Conservation (phyloP, 2,329 filamentous ascomycete genomes). For the Cladosporium sp. region DNA sequence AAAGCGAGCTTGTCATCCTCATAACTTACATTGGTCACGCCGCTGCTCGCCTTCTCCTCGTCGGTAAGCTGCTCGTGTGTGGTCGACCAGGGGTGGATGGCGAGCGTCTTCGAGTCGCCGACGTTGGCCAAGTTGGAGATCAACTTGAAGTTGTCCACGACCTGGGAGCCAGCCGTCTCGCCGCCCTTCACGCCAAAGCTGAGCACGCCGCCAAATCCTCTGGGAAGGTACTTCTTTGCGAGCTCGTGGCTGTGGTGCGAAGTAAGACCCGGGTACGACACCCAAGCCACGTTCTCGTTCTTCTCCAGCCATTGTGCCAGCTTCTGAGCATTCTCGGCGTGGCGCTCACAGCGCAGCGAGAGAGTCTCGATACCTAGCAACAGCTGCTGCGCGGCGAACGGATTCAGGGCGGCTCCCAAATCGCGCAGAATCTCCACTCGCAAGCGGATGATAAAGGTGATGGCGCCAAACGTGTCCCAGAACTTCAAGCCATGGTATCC, state of each 20-base stretch:
- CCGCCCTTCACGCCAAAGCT: constrained; percentile 93
- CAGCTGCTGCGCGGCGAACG: constrained; percentile 89
- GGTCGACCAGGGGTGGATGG: constrained; percentile 92
- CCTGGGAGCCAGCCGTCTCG: constrained; percentile 72
- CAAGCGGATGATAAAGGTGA: constrained; percentile 78
- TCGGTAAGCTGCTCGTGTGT: constrained; percentile 89
- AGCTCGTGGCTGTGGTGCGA: constrained; percentile 74
- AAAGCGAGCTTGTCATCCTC: not conserved
- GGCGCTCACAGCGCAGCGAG: constrained; percentile 77
- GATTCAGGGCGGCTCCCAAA: constrained; percentile 75
- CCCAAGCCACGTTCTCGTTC: constrained; percentile 83
- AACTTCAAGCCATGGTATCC: constrained; percentile 94
- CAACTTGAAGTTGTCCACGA: constrained; percentile 92
- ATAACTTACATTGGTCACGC: constrained; percentile 57
- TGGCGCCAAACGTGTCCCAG: constrained; percentile 82
- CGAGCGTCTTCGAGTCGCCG: constrained; percentile 89
- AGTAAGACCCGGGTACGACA: constrained; percentile 85
- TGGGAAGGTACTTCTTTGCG: constrained; percentile 81
- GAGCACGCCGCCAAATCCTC: constrained; percentile 84
- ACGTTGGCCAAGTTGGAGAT: constrained; percentile 96
- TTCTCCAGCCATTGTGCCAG: constrained; percentile 79
- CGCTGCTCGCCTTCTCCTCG: constrained; percentile 73
- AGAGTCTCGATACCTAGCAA: constrained; percentile 87
- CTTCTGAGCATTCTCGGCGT: constrained; percentile 76
- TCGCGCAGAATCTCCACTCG: constrained; percentile 90